Evolutionary conservation across 805 yeast species (phyloP).

Genomic region (Scheffersomyces lignosus): DNA sequence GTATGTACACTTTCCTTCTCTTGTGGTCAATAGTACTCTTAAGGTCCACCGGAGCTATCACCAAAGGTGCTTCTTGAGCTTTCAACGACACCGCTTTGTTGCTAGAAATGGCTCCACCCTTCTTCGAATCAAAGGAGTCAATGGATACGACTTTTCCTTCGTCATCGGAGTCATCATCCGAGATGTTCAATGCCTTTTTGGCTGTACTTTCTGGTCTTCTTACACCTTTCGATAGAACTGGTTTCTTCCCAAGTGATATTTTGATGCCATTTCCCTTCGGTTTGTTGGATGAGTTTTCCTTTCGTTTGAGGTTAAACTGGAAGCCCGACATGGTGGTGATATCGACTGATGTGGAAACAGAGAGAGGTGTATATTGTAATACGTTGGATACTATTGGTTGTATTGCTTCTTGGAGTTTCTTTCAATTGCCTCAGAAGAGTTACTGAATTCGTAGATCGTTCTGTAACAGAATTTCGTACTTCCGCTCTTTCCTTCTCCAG

Average conservation of each 20-base stretch:
- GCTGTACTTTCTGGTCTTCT: neutral
- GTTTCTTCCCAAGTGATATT: neutral
- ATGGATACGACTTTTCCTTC: slow-evolving; percentile 7
- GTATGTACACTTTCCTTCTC: slow-evolving; percentile 4
- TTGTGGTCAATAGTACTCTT: slow-evolving; percentile 5
- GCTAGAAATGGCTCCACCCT: slow-evolving; percentile 14
- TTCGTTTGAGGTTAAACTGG: slow-evolving; percentile 19
- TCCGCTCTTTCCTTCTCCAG: too few species aligned
- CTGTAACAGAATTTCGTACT: too few species aligned
- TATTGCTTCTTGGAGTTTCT: too few species aligned
- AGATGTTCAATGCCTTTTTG: neutral
- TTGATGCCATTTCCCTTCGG: slow-evolving; percentile 1
- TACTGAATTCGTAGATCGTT: too few species aligned
- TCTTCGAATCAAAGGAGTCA: slow-evolving; percentile 23
- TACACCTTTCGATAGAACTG: neutral
- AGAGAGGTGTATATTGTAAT: too few species aligned
- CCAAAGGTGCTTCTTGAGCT: slow-evolving; percentile 9
- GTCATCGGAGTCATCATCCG: slow-evolving; percentile 19
- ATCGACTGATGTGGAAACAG: too few species aligned
- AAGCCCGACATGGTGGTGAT: slow-evolving; percentile 25
- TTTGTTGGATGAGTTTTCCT: neutral
- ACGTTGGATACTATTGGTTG: too few species aligned
- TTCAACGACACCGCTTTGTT: slow-evolving; percentile 7
- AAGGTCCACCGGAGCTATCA: slow-evolving; percentile 19
- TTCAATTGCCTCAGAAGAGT: too few species aligned